Conservation (phyloP, 2,329 filamentous ascomycete genomes). For the Neonectria punicea region DNA sequence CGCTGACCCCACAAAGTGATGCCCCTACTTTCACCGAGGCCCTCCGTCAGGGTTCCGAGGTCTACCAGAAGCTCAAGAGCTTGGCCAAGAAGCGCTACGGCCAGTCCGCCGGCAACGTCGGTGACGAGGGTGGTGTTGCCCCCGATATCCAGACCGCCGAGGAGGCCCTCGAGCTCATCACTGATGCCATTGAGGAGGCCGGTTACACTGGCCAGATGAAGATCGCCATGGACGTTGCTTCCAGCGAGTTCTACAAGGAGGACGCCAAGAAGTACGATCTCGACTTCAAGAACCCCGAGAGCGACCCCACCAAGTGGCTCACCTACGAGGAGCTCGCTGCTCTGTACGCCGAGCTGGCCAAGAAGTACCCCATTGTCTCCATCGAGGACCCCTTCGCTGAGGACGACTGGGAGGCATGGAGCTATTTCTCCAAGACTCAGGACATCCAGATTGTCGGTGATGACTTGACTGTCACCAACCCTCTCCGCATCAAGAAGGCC, state of each 20-base stretch:
- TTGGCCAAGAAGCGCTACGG: constrained; percentile 99
- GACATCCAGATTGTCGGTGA: constrained; percentile 99
- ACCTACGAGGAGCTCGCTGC: constrained; percentile 97
- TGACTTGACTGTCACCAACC: constrained; percentile 99
- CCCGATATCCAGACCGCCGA: constrained; percentile 97
- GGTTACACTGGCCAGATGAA: constrained; percentile 97
- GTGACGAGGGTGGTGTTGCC: constrained; percentile 99
- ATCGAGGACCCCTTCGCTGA: constrained; percentile 99
- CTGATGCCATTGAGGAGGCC: constrained; percentile 90
- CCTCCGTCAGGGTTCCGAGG: constrained; percentile 94
- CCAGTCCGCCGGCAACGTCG: constrained; percentile 97
- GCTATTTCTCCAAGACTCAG: constrained; percentile 99
- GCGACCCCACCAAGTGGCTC: constrained; percentile 96
- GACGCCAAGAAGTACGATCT: constrained; percentile 99
- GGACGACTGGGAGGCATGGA: constrained; percentile 99
- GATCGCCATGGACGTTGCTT: constrained; percentile 99
- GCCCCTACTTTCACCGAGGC: constrained; percentile 95
- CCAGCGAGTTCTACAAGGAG: constrained; percentile 98
- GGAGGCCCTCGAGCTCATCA: constrained; percentile 97
- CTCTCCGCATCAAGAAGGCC: constrained; percentile 98
- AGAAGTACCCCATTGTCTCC: constrained; percentile 98
- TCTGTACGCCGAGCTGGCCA: constrained; percentile 85
- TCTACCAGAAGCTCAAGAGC: constrained; percentile 97
- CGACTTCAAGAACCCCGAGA: constrained; percentile 99
- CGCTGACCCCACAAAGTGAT: constrained; percentile 59